Evolutionary conservation across 305 asterid species (phyloP), one percentile per base, ranked within the genome.

Genomic region (Rubia balearica): DNA sequence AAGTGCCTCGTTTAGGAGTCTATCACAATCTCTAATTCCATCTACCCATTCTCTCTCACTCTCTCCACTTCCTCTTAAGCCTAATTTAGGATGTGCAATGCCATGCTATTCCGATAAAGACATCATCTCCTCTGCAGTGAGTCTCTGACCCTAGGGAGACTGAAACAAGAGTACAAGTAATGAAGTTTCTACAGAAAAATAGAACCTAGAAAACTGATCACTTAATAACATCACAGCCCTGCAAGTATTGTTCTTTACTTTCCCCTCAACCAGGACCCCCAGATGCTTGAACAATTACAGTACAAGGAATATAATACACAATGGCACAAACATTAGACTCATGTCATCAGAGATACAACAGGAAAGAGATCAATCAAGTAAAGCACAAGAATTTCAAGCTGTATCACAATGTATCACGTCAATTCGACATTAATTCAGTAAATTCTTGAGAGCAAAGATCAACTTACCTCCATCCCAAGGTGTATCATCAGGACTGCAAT

Each of bases 381-480:
- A 68, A 40, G 10, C 41, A 57, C 17, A 36, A 8, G 40, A 12
- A 14, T 17, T 41, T 10, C 24, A 24, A 22, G 11, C 42, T 5
- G 2, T 12, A 33, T n/a, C 55, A 27, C 57, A 65, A 43, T 1
- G 46, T 10, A 21, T 33, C 53, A 22, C 40, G 56, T 1, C 13
- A 43, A 13, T 22, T 5, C 22, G 14, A 14, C 10, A 46, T 14
- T 30, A 51, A 16, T 40, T 21, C n/a, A 69, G 30, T 13, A 55
- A 69, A 6, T 27, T 3, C 33, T 22, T 59, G 55, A 67, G 33
- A 59, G 56, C 45, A 48, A 57, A 65, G 83, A 75, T 74, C 67
- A 80, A 79, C 91, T 82, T 71, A 86, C 95, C 95, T 78, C 90
- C 95, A 76, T 88, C 95, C 95, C 95, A 88, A 41, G 91, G 91